Base-by-base conservation (phyloP, 257 asterid genomes). In the Mentha longifolia region DNA sequence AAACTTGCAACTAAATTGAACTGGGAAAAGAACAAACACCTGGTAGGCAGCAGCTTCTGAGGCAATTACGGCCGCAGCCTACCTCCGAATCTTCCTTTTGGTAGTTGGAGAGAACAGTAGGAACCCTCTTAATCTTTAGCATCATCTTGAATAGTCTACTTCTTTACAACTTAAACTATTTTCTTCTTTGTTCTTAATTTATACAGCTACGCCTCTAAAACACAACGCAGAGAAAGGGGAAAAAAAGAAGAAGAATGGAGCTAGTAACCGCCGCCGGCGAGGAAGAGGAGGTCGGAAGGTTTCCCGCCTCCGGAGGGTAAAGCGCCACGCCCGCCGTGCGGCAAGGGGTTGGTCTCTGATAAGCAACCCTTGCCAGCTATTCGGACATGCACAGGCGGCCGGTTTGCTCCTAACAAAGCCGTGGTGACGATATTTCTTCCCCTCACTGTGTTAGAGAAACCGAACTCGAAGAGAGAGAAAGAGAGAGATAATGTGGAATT, bases 281-380 rank as follows among this genome's bases (percentile, higher is more conserved):
- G 97, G 87, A 94, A 94, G 74, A 89, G 97, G 80, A 94, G 97
- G 86, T 91, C 97, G 77, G 99, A 94, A 56, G 97, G 99, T 71
- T 86, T 82, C 64, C 99, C 99, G 83, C 99, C 99, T 88, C 89
- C 97, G 33, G 99, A 88, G 16, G 97, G 97, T 74, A 87, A 78
- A 12, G 99, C 99, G 20, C 99, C 99, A 62, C 97, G 97, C 77
- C 99, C 99, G 66, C 99, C 97, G 97, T 94, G 96, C 85, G 97
- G 95, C 87, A 92, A 86, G 85, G 96, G 96, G 74, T 85, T 89
- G 88, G 80, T 85, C 77, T 67, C 85, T 15, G 82, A 89, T 70
- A 91, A 74, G 79, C 93, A 84, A 81, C 86, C 95, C 85, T 82
- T 84, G 73, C 98, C 95, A 60, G 74, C 82, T 35, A 88, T 14